Evolutionary conservation across 345 rosid genomes (phyloP), one percentile per base, ranked within the genome.

Genomic region (Ceriops tagal): DNA sequence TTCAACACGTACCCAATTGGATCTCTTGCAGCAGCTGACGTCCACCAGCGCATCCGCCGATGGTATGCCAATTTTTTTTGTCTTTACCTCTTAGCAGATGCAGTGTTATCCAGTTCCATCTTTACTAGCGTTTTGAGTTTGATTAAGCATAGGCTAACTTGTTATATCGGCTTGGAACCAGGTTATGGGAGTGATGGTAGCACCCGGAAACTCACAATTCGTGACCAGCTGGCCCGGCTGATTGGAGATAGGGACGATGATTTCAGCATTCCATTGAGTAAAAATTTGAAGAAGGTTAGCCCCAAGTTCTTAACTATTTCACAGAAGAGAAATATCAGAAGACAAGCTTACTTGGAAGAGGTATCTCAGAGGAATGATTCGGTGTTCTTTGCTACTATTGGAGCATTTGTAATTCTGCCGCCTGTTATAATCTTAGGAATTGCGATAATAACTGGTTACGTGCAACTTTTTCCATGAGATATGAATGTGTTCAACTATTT

Each of bases 351-450:
- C 74, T 79, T 93, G 63, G 55, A 83, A 8, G 92, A 93, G 71
- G 98, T 89, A 20, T 91, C 98, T 69, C 86, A 62, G 70, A 93
- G 97, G 84, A 91, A 93, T 57, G 97, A 93, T 73, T 84, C 95
- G 1, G 83, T 78, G 75, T 89, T 93, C 89, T 91, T 91, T 46
- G 90, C 98, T 61, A 89, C 96, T 7, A 80, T 93, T 10, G 98
- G 93, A 16, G 97, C 93, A 26, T 91, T 93, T 74, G 87, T 91
- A 1, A 49, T 93, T 62, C 90, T 91, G 64, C 98, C 98, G 0
- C 98, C 98, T 64, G 6, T 91, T 26, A 8, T 89, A 0, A 91
- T 93, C 58, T 76, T 93, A 51, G 96, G 83, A 22, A 78, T 89
- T 70, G 96, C 97, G 63, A 81, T 91, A 20, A 6, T 79, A 61